phyloP scores from a whole-genome alignment of 2,329 filamentous ascomycete species.

The Diaporthe citrichinensis region DNA sequence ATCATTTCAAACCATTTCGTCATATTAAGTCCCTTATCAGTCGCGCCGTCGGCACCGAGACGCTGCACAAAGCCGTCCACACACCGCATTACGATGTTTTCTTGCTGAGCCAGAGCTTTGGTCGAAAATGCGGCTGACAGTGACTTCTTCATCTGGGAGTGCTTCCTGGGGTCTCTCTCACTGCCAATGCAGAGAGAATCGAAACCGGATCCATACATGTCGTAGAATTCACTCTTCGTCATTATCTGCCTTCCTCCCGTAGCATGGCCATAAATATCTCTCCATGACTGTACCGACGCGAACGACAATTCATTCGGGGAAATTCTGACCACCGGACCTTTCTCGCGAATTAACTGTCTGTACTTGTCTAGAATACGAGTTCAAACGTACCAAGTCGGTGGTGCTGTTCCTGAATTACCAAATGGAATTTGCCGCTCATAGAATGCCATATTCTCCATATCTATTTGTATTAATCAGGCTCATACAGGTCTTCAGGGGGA shows the following conservation, averaged over 20 bases:
- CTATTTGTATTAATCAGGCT: neutral
- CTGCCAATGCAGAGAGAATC: conserved; percentile 46
- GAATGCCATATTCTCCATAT: conserved; percentile 23
- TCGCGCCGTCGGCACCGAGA: conserved; percentile 40
- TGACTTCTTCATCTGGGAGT: conserved; percentile 46
- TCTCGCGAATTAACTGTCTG: neutral
- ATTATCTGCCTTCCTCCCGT: conserved; percentile 33
- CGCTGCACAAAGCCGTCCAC: conserved; percentile 15
- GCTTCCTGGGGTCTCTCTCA: conserved; percentile 46
- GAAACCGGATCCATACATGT: conserved; percentile 45
- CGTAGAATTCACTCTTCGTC: conserved; percentile 48
- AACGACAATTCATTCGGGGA: conserved; percentile 35
- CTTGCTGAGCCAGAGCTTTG: conserved; percentile 9
- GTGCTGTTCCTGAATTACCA: conserved; percentile 5
- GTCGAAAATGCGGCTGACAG: conserved; percentile 44
- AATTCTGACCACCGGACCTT: conserved; percentile 18
- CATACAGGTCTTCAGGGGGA: neutral
- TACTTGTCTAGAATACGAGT: rapidly evolving
- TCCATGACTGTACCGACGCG: conserved; percentile 28
- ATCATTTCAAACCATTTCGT: conserved; percentile 53
- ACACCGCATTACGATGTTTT: neutral
- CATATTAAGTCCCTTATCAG: conserved; percentile 47
- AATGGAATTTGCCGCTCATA: conserved; percentile 4
- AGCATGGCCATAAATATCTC: conserved; percentile 42
- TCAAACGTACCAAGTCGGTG: neutral